phyloP scores from a whole-genome alignment of 805 yeast genomes.

The Candida silvatica region DNA sequence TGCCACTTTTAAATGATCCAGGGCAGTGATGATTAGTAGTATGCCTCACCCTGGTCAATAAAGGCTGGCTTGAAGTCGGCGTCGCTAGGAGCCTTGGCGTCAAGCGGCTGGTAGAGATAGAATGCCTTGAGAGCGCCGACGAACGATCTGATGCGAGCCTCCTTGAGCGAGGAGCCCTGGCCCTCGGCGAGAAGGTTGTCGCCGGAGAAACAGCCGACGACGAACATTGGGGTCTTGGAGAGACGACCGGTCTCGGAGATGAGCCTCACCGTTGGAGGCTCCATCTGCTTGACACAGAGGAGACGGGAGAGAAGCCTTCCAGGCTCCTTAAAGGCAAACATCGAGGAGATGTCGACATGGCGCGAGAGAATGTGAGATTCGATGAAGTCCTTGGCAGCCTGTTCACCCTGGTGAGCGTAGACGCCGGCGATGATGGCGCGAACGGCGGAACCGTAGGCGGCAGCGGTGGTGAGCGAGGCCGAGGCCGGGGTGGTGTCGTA shows the following conservation, averaged over 20 bases:
- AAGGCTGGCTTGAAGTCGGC: slow-evolving; percentile 26
- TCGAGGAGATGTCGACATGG: slow-evolving; percentile 59
- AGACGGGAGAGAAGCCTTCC: slow-evolving; percentile 73
- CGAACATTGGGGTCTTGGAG: slow-evolving; percentile 74
- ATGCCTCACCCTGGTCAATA: slow-evolving; percentile 28
- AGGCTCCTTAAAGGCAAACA: slow-evolving; percentile 80
- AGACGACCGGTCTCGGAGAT: slow-evolving; percentile 91
- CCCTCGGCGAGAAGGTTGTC: slow-evolving; percentile 84
- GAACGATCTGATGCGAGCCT: slow-evolving; percentile 88
- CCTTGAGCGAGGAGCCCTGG: slow-evolving; percentile 80
- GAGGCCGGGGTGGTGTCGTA: slow-evolving; percentile 25
- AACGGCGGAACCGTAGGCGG: slow-evolving; percentile 60
- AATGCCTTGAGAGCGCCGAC: slow-evolving; percentile 86
- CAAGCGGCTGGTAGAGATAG: slow-evolving; percentile 83
- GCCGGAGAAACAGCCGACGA: slow-evolving; percentile 89
- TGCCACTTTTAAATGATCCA: no score
- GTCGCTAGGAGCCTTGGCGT: slow-evolving; percentile 57
- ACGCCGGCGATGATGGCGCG: slow-evolving; percentile 80
- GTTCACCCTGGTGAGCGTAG: slow-evolving; percentile 64
- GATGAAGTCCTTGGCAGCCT: slow-evolving; percentile 60
- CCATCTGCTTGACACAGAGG: slow-evolving; percentile 67
- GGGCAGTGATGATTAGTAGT: no score
- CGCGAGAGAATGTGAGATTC: slow-evolving; percentile 72
- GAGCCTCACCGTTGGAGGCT: slow-evolving; percentile 70
- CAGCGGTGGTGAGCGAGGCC: slow-evolving; percentile 17